phyloP scores from a whole-genome alignment of 805 yeast species.

The Ogataea ramenticola region DNA sequence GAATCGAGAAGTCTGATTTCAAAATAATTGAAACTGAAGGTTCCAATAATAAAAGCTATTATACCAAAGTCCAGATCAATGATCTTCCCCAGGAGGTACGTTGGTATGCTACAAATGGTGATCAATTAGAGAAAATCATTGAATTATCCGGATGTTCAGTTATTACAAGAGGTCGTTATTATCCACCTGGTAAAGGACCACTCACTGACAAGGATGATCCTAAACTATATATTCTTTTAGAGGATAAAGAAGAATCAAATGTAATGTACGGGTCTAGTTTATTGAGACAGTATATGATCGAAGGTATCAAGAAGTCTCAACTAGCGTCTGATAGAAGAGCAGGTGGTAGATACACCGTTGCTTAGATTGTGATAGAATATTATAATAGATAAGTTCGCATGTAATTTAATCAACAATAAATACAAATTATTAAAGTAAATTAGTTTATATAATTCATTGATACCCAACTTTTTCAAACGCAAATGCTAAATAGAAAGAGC shows the following conservation, averaged over 20 bases:
- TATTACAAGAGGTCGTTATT: constrained; percentile 75
- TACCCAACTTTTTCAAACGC: constrained; percentile 53
- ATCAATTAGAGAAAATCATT: constrained; percentile 52
- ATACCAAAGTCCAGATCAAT: constrained; percentile 65
- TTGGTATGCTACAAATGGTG: constrained; percentile 69
- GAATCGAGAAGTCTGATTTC: constrained; percentile 27
- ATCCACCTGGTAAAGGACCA: constrained; percentile 53
- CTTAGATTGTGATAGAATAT: too few relatives aligned
- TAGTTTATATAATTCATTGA: not conserved
- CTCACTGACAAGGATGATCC: constrained; percentile 53
- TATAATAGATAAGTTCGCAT: not conserved
- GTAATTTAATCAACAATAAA: not conserved
- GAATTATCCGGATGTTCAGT: constrained; percentile 71
- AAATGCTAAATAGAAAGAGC: constrained; percentile 79
- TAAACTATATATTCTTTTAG: constrained; percentile 71
- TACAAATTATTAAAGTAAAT: not conserved
- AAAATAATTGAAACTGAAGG: constrained; percentile 8
- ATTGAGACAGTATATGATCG: constrained; percentile 46
- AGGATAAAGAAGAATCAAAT: constrained; percentile 56
- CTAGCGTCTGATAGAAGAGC: not conserved
- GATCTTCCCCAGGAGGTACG: constrained; percentile 79
- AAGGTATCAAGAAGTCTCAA: constrained; percentile 29
- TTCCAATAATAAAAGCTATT: not conserved
- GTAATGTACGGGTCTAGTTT: constrained; percentile 54
- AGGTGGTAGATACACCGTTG: constrained; percentile 8